Conservation (phyloP, 257 asterid species). For the Vinca minor region DNA sequence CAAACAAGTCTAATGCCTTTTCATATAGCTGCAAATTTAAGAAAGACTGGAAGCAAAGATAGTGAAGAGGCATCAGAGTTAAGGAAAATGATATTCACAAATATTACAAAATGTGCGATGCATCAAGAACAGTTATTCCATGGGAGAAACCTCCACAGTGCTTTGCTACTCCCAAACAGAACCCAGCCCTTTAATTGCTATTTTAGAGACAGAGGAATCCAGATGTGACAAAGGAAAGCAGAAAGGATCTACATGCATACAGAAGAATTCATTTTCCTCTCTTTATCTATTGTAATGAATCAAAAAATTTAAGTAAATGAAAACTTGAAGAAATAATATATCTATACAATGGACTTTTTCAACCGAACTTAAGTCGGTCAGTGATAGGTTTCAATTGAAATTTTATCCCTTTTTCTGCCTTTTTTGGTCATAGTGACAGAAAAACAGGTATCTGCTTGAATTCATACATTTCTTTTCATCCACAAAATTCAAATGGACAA, state of each 20-base stretch:
- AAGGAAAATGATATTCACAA: no score
- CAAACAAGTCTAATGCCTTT: constrained; percentile 87
- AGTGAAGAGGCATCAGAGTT: constrained; percentile 13
- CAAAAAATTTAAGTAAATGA: neutral
- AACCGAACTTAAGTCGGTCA: neutral
- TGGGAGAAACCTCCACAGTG: constrained; percentile 1
- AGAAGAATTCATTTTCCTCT: neutral
- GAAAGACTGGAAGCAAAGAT: constrained; percentile 45
- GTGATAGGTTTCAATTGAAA: neutral
- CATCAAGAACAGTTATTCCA: neutral
- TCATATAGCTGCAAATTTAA: constrained; percentile 84
- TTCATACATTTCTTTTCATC: neutral
- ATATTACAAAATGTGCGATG: neutral
- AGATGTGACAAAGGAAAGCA: neutral
- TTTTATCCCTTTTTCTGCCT: neutral
- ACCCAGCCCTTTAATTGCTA: neutral
- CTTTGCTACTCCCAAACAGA: neutral
- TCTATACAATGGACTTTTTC: neutral
- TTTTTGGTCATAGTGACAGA: neutral
- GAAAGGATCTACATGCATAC: neutral
- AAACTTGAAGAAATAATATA: neutral
- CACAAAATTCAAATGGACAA: neutral
- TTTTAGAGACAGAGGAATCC: neutral
- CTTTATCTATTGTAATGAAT: neutral
- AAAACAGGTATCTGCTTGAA: neutral